Percentiles rank a stretch among this genome's conserved stretches.
phyloP scores from a whole-genome alignment of 1,139 yeast genomes.

The Taiozyma sp. region DNA sequence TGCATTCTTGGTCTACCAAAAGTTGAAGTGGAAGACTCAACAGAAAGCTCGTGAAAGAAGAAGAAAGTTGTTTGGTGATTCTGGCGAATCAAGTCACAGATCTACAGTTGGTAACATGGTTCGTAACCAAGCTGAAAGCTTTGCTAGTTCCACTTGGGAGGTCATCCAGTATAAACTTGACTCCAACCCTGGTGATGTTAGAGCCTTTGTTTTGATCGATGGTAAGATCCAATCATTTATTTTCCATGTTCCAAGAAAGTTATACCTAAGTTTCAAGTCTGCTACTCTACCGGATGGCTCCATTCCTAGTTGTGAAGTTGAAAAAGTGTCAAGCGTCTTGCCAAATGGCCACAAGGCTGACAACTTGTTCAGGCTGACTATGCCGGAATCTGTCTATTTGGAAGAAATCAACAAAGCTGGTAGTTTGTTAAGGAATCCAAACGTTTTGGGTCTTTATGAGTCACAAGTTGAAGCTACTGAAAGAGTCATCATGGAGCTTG shows the following conservation, averaged over 20 bases:
- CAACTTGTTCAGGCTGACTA: slow-evolving; percentile 53
- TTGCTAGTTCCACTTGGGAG: slow-evolving; percentile 81
- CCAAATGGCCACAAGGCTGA: slow-evolving; percentile 67
- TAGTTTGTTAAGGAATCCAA: slow-evolving; percentile 59
- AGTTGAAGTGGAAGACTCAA: slow-evolving; percentile 80
- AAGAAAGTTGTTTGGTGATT: slow-evolving; percentile 70
- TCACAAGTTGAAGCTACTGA: slow-evolving; percentile 61
- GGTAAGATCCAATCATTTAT: slow-evolving; percentile 69
- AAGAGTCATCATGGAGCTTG: slow-evolving; percentile 74
- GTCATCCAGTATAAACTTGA: slow-evolving; percentile 64
- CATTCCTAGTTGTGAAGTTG: slow-evolving; percentile 52
- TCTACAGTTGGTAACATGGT: slow-evolving; percentile 62
- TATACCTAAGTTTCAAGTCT: slow-evolving; percentile 64
- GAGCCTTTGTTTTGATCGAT: slow-evolving; percentile 65
- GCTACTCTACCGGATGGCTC: slow-evolving; percentile 38
- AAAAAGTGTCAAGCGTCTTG: slow-evolving; percentile 50
- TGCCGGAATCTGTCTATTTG: slow-evolving; percentile 59
- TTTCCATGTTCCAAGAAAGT: slow-evolving; percentile 66
- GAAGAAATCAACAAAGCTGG: slow-evolving; percentile 55
- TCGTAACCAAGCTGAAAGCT: slow-evolving; percentile 70
- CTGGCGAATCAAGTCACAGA: slow-evolving; percentile 39
- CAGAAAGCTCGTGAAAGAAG: slow-evolving; percentile 66
- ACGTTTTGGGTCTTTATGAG: slow-evolving; percentile 72
- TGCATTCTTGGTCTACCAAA: slow-evolving; percentile 73
- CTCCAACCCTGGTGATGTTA: slow-evolving; percentile 64